Conservation (phyloP, 352 stramenopile genomes). For the Phytopythium helicoides region DNA sequence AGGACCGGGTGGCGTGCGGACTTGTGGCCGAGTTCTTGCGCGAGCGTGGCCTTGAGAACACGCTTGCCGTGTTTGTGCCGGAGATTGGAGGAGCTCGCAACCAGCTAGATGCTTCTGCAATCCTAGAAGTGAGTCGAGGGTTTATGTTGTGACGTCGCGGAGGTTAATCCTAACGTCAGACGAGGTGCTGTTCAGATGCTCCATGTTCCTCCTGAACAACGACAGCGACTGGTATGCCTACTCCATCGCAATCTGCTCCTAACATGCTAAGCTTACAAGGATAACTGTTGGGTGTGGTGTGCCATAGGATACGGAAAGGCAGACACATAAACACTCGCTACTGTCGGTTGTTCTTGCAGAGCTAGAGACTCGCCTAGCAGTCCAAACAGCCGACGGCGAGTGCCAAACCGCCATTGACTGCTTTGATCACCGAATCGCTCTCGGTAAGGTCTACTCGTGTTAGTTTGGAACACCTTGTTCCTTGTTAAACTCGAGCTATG, state of each 20-base stretch:
- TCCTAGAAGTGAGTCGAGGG: constrained; percentile 28
- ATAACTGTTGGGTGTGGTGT: neutral
- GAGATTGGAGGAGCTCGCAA: constrained; percentile 55
- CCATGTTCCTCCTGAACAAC: neutral
- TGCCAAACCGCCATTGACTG: constrained; percentile 68
- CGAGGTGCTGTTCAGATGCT: neutral
- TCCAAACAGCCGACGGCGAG: constrained; percentile 36
- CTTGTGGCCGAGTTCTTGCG: constrained; percentile 59
- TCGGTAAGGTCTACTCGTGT: constrained; percentile 20
- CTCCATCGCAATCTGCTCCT: too few relatives aligned
- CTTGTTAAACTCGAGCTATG: neutral
- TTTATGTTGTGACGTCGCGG: neutral
- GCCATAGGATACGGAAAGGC: constrained; percentile 17
- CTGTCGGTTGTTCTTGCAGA: constrained; percentile 40
- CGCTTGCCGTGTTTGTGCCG: constrained; percentile 61
- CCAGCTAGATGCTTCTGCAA: constrained; percentile 37
- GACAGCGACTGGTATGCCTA: constrained; percentile 4
- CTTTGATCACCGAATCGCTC: constrained; percentile 55
- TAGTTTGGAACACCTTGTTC: neutral
- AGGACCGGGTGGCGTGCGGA: constrained; percentile 59
- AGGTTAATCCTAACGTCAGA: too few relatives aligned
- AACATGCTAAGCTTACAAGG: neutral
- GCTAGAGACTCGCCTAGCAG: constrained; percentile 24
- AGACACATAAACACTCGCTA: constrained; percentile 13
- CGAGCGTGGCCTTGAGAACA: constrained; percentile 51